A percentile compares a stretch with the other conserved stretches of the same genome.
phyloP scores from a whole-genome alignment of 2,329 filamentous ascomycete genomes.

The Colletotrichum chrysophilum region DNA sequence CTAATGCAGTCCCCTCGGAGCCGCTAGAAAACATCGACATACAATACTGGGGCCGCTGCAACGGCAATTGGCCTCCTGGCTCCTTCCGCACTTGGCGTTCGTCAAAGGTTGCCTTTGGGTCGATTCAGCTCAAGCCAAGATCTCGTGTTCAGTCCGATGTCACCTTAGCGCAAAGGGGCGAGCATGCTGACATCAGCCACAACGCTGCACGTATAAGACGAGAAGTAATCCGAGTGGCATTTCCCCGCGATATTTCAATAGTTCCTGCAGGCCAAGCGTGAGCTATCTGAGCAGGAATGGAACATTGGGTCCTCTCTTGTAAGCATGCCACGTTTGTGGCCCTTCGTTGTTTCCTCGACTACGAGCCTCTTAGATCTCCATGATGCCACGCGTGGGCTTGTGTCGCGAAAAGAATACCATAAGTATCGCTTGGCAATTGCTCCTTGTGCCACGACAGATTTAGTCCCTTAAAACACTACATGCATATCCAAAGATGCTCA shows the following conservation, averaged over 20 bases:
- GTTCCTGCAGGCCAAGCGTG: neutral
- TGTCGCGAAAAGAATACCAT: neutral
- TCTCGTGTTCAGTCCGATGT: neutral
- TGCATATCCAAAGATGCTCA: neutral
- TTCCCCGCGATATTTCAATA: neutral
- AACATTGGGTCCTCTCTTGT: neutral
- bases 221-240: neutral
- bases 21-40: slow-evolving; percentile 9
- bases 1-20: neutral
- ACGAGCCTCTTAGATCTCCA: neutral
- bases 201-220: neutral
- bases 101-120: neutral
- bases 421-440: neutral
- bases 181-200: neutral
- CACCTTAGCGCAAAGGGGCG: neutral
- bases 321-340: neutral
- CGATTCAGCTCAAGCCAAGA: neutral
- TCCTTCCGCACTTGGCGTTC: slow-evolving; percentile 2
- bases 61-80: neutral
- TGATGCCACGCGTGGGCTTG: neutral
- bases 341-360: neutral
- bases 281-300: neutral
- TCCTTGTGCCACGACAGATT: neutral
- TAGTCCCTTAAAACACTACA: neutral
- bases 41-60: neutral